These are phyloP conservation scores for Kuraishia molischiana DNA, from an alignment of 805 yeast genomes.

Conservation along the genomic window DNA sequence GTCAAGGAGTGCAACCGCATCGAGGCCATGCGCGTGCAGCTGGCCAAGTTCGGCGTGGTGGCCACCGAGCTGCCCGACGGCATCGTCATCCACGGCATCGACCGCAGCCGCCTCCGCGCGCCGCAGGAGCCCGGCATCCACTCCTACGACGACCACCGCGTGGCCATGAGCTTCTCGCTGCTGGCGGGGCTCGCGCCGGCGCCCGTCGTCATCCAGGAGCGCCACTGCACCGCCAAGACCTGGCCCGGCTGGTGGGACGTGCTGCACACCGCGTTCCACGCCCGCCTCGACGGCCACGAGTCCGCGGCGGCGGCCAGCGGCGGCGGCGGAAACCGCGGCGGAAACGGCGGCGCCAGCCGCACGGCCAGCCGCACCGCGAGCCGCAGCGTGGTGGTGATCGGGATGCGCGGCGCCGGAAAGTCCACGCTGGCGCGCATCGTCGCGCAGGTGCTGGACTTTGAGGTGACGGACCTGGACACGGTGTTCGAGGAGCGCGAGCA, in stretches of 20 bases:
- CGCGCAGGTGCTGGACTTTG: constrained; percentile 57
- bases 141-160: constrained; percentile 93
- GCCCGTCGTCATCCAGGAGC: constrained; percentile 69
- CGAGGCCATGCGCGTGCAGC: constrained; percentile 83
- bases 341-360: constrained; percentile 29
- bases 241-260: constrained; percentile 99
- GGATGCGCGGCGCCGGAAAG: constrained; percentile 98
- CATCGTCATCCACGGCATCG: constrained; percentile 71
- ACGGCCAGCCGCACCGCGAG: constrained; percentile 25
- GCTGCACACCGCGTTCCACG: constrained; percentile 59
- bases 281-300: constrained; percentile 64
- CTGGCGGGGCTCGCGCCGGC: constrained; percentile 58
- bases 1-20: constrained; percentile 97
- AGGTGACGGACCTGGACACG: constrained; percentile 68
- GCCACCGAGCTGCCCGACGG: constrained; percentile 90
- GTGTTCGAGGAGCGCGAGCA: constrained; percentile 48
- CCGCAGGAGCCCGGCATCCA: constrained; percentile 57
- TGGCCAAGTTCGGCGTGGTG: constrained; percentile 82
- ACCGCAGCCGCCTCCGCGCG: constrained; percentile 34
- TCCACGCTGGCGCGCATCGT: constrained; percentile 78
- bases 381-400: constrained; percentile 69
- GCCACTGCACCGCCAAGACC: constrained; percentile 91
- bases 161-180: constrained; percentile 93
- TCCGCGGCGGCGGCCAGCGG: constrained; percentile 16
- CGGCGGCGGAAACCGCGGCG: constrained; percentile 21